Conservation (phyloP, 2,329 filamentous ascomycete species). For the Myriangium duriaei region DNA sequence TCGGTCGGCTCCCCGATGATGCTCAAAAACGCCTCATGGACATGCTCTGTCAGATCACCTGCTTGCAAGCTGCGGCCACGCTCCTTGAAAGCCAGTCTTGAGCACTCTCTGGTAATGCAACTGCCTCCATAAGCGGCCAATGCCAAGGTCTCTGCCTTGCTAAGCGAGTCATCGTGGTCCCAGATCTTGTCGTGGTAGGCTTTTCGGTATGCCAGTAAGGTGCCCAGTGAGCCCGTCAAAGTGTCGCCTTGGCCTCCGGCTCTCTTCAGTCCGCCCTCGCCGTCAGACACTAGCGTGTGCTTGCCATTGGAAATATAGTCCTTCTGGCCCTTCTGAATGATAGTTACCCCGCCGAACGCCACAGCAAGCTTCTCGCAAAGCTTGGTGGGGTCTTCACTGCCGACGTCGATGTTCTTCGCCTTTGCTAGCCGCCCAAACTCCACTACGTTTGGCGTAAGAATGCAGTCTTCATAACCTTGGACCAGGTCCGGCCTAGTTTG, state of each 20-base stretch:
- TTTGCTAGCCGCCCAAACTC: slow-evolving; percentile 79
- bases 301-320: slow-evolving; percentile 77
- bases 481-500: slow-evolving; percentile 65
- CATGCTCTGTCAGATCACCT: slow-evolving; percentile 81
- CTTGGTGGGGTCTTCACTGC: slow-evolving; percentile 36
- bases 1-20: slow-evolving; percentile 54
- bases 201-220: slow-evolving; percentile 75
- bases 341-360: slow-evolving; percentile 73
- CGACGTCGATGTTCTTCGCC: slow-evolving; percentile 53
- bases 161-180: slow-evolving; percentile 47
- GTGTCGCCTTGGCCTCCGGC: slow-evolving; percentile 36
- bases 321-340: slow-evolving; percentile 75
- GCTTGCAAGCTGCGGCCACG: slow-evolving; percentile 83
- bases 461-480: slow-evolving; percentile 66
- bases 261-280: slow-evolving; percentile 69
- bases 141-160: slow-evolving; percentile 47
- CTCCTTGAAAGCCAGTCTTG: slow-evolving; percentile 71
- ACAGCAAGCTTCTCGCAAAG: slow-evolving; percentile 59
- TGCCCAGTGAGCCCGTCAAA: slow-evolving; percentile 77
- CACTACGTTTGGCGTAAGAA: slow-evolving; percentile 89
- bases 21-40: slow-evolving; percentile 67
- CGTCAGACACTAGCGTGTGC: slow-evolving; percentile 61
- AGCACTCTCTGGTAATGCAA: slow-evolving; percentile 80
- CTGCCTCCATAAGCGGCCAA: slow-evolving; percentile 79
- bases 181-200: slow-evolving; percentile 78